Evolutionary conservation across 2,329 filamentous ascomycete genomes (phyloP).

Genomic region (Phialophora chinensis): DNA sequence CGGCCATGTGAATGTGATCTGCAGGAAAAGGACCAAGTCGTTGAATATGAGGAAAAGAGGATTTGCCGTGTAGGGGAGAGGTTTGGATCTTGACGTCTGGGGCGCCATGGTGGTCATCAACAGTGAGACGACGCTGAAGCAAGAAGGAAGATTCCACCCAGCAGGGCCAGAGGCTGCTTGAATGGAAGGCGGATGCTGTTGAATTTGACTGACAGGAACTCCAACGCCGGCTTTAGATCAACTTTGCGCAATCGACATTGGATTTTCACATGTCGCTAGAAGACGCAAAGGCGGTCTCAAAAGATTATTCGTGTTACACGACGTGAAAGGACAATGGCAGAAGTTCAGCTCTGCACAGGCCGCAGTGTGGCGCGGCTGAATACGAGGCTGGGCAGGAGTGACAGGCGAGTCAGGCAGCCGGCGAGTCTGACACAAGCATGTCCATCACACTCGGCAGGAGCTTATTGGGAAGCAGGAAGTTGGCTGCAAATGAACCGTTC

Average conservation of each 20-base stretch:
- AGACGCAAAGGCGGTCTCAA: background rate
- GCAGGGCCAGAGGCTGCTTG: too few species aligned
- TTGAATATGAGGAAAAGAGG: constrained; percentile 48
- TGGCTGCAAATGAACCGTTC: background rate
- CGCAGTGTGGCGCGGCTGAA: constrained; percentile 13
- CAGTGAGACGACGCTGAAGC: constrained; percentile 33
- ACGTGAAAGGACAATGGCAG: background rate
- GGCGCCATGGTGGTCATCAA: constrained; percentile 42
- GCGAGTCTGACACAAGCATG: background rate
- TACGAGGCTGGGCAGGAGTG: constrained; percentile 19
- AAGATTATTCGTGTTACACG: constrained; percentile 2
- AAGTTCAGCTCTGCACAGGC: constrained; percentile 12
- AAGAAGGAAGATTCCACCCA: background rate
- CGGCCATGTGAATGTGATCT: constrained; percentile 38
- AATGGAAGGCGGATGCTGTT: background rate
- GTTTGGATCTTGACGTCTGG: constrained; percentile 38
- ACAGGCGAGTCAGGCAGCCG: constrained; percentile 1
- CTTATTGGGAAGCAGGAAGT: background rate
- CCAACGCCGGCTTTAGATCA: background rate
- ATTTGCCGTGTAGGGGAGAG: constrained; percentile 48
- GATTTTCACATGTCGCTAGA: constrained; percentile 21
- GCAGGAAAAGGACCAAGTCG: constrained; percentile 49
- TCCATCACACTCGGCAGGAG: background rate
- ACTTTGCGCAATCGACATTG: background rate
- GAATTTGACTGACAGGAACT: background rate